Conservation (phyloP, 495 filamentous ascomycete species). For the Hypoxylon trugodes region DNA sequence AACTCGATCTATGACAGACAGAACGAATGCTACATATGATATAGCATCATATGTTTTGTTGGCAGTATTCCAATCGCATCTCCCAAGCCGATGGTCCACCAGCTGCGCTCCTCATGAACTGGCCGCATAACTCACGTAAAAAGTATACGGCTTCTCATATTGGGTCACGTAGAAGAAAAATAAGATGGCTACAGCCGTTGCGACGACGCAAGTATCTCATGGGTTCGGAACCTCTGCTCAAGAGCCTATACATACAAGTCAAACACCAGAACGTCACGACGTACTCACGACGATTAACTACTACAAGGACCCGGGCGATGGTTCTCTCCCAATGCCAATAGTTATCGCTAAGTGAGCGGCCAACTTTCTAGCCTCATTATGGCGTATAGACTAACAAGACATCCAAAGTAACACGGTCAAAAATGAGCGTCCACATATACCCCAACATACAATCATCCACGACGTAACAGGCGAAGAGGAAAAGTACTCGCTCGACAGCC, state of each 20-base stretch:
- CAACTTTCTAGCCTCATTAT: not conserved
- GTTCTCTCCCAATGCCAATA: constrained; percentile 61
- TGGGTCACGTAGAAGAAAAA: not conserved
- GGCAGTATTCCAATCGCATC: no score
- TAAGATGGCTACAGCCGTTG: constrained; percentile 21
- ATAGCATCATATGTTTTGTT: constrained; percentile 7
- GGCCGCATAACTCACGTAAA: no score
- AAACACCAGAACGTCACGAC: constrained; percentile 39
- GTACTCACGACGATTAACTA: constrained; percentile 67
- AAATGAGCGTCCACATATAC: constrained; percentile 59
- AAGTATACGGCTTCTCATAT: no score
- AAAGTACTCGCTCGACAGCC: constrained; percentile 48
- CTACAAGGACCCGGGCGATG: constrained; percentile 68
- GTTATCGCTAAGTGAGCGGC: constrained; percentile 53
- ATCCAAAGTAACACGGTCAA: constrained; percentile 39
- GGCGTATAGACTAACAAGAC: not conserved
- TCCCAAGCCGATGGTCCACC: no score
- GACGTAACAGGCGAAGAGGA: constrained; percentile 50
- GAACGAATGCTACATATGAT: constrained; percentile 1
- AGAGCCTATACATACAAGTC: not conserved
- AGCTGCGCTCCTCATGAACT: no score
- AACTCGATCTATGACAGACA: not conserved
- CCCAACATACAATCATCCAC: constrained; percentile 50
- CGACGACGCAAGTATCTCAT: not conserved
- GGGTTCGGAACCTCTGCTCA: constrained; percentile 1